Percentiles rank a stretch among this genome's conserved stretches.
Conservation (phyloP, 257 asterid species). For the Paraleonurus japonicus region DNA sequence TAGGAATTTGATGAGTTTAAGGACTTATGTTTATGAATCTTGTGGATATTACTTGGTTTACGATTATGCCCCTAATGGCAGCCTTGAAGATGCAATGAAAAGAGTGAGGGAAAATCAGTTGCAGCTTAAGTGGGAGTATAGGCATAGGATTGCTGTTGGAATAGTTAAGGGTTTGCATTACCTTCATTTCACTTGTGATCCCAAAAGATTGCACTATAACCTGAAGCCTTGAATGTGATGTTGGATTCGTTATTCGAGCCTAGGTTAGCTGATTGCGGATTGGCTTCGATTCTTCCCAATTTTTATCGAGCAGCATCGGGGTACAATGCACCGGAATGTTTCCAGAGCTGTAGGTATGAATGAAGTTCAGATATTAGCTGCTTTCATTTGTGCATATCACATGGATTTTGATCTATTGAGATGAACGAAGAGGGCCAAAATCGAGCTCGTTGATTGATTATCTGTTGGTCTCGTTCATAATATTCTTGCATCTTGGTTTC, state of each 20-base stretch:
- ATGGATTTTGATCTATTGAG: background rate
- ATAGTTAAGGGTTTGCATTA: conserved; percentile 71
- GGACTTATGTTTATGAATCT: conserved; percentile 68
- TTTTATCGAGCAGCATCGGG: conserved; percentile 48
- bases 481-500: background rate
- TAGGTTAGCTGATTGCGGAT: conserved; percentile 75
- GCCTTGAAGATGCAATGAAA: conserved; percentile 78
- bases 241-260: conserved; percentile 76
- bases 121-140: conserved; percentile 74
- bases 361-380: conserved; percentile 2
- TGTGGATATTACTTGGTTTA: conserved; percentile 57
- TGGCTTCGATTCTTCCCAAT: conserved; percentile 56
- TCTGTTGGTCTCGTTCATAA: background rate
- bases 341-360: conserved; percentile 69
- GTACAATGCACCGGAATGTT: conserved; percentile 71
- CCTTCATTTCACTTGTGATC: conserved; percentile 76
- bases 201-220: conserved; percentile 64
- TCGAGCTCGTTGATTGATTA: background rate
- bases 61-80: conserved; percentile 67
- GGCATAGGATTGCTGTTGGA: conserved; percentile 81
- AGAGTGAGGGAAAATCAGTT: conserved; percentile 63
- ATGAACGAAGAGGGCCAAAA: background rate
- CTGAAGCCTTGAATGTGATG: conserved; percentile 85
- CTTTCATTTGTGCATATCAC: background rate
- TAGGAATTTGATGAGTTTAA: conserved; percentile 89